phyloP scores from a whole-genome alignment of 2,329 filamentous ascomycete genomes.

The Nemania diffusa region DNA sequence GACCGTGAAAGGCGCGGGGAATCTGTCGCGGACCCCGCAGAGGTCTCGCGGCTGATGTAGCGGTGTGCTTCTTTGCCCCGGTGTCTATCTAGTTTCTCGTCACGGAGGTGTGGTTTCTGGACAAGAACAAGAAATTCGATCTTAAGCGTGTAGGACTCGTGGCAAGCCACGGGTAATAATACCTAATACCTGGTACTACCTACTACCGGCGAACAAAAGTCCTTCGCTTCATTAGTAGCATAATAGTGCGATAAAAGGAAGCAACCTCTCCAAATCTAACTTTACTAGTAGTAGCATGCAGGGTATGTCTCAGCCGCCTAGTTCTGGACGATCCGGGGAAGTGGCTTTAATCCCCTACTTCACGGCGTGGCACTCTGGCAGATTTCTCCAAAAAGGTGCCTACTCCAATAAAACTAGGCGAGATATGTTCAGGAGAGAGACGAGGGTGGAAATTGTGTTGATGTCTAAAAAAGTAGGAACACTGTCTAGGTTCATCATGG shows the following conservation, averaged over 20 bases:
- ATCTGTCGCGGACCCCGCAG: background rate
- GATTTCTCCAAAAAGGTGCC: background rate
- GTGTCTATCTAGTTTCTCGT: background rate
- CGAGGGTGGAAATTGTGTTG: background rate
- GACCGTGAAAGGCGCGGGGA: background rate
- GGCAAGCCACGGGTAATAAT: conserved; percentile 1
- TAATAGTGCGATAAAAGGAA: background rate
- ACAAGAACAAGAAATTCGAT: conserved; percentile 5
- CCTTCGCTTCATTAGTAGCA: background rate
- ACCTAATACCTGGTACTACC: background rate
- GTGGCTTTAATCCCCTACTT: background rate
- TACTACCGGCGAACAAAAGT: background rate
- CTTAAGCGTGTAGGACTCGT: background rate
- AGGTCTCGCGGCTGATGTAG: background rate
- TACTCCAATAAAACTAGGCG: background rate
- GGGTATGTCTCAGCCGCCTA: conserved; percentile 12
- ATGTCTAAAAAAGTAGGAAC: background rate
- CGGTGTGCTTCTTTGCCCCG: conserved; percentile 9
- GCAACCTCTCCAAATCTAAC: background rate
- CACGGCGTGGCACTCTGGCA: background rate
- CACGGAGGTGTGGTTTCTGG: background rate
- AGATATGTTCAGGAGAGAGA: background rate
- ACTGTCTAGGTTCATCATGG: background rate
- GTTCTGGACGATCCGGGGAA: conserved; percentile 8
- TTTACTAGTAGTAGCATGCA: background rate